Base-by-base conservation (phyloP, 352 stramenopile species). In the Globisporangium echinulatum region DNA sequence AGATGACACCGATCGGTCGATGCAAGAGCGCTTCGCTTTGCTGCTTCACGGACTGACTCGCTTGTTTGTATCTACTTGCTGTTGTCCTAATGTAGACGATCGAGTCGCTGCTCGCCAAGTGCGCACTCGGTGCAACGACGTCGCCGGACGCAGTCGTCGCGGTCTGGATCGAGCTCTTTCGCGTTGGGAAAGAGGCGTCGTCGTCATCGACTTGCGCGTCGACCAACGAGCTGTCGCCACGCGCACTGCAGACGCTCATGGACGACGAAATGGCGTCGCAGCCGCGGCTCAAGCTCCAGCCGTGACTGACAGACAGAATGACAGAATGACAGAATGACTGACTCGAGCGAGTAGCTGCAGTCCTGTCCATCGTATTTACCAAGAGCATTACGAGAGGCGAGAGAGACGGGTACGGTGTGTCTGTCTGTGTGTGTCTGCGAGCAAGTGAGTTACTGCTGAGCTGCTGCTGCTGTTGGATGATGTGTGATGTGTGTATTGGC, bases 101-200 rank as follows among this genome's bases (percentile, higher is more conserved):
- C 44, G 79, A 90, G 49, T 69, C 72, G 13, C 66, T 92, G 2
- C 58, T 92, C 50, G 69, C 68, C 43, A 80, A 90, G 59, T 90
- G 75, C 49, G 64, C 67, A 10, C 62, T 87, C 15, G 82, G 82
- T 14, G 68, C 76, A 1, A 70, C 58, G 1, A 60, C 54, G 19
- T 90, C 77, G 42, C 74, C 82, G 19, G 82, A 92, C 49, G 66
- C 66, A 10, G 56, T 75, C 4, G 75, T 88, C 57, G 72, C 68
- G 19, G 71, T 92, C 14, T 90, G 79, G 79, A 85, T 72, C 49
- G 58, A 73, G 43, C 63, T 91, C 19, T 86, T 88, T 61, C 72
- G 64, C 36, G 42, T 91, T 14, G 70, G 74, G 43, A 68, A 71
- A 59, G 17, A 39, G 19, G 38, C 44, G n/a, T 14, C 10, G 43